Base-by-base conservation (phyloP, 495 filamentous ascomycete species). In the Aspergillus funiculosus region DNA sequence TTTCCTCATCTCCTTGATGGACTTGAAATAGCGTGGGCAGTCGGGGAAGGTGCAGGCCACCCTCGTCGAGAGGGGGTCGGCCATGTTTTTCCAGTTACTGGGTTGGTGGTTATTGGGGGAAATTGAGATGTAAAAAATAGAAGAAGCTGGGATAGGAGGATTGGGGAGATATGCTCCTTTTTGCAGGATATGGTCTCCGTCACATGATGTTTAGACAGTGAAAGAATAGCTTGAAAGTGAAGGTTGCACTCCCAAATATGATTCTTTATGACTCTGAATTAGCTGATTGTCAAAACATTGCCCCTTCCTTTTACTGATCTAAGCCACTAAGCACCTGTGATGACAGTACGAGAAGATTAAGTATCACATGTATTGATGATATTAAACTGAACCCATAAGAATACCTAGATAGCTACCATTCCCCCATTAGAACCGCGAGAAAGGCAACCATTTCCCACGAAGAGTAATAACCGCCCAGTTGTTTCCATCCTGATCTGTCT, bases 391-490 rank as follows among this genome's bases (percentile, higher is more conserved):
- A 31, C 14, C n/a, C n/a, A n/a, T n/a, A n/a, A n/a, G n/a, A 10
- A 31, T 31, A 31, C 15, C 11, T 9, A 9, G 2, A 9, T 31
- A 31, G 15, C 28, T 15, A n/a, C 19, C 0, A 8, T n/a, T 18
- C 22, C 22, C 11, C 31, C 30, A 19, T 21, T 29, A 52, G 5
- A 52, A 43, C 8, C 31, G 32, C 10, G 39, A 52, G 21, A 43
- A 48, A 9, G 43, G 43, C 29, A 43, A 94, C 92, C 92, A 98
- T 74, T 98, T 98, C 15, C 92, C 92, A 50, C 87, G 75, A 36
- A 96, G 57, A 4, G 89, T 94, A 63, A 98, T 98, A 38, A 89
- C 80, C 11, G 84, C 92, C 90, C 90, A 94, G 29, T 73, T 71
- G 51, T 77, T 81, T 13, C 89, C 90, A 57, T 86, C 75, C 43